Evolutionary conservation across 2,329 filamentous ascomycete species (phyloP).

Genomic region (Tolypocladium paradoxum): DNA sequence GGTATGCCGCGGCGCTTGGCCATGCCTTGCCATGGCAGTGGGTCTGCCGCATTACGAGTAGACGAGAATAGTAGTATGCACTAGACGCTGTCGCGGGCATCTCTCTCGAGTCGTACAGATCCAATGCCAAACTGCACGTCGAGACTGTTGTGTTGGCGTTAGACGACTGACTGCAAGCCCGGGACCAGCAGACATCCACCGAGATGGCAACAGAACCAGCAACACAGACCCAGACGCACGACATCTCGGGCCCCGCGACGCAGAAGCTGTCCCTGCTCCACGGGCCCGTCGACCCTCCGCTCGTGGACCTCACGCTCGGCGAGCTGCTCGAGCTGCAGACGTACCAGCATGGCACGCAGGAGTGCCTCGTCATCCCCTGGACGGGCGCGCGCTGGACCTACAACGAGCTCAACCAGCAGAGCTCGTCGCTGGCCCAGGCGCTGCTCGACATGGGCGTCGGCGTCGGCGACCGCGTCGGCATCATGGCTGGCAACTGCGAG

Average conservation of each 20-base stretch:
- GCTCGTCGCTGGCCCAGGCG: conserved; percentile 51
- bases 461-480: conserved; percentile 59
- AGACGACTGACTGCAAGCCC: neutral
- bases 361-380: conserved; percentile 67
- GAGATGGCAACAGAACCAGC: neutral
- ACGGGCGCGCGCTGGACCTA: conserved; percentile 66
- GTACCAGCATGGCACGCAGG: conserved; percentile 50
- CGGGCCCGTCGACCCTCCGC: conserved; percentile 56
- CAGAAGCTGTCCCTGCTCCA: conserved; percentile 50
- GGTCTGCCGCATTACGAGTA: neutral
- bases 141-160: neutral
- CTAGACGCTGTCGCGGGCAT: neutral
- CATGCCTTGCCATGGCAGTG: neutral
- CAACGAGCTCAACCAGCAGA: conserved; percentile 51
- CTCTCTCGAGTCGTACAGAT: neutral
- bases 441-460: conserved; percentile 56
- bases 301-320: conserved; percentile 61
- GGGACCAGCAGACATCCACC: neutral
- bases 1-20: no score
- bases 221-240: neutral
- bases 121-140: neutral
- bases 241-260: neutral
- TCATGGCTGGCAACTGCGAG: conserved; percentile 72
- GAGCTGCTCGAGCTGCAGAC: conserved; percentile 64
- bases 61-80: neutral